Percentiles rank a stretch among this genome's conserved stretches.
Evolutionary conservation across 805 yeast genomes (phyloP).

Genomic region (Wickerhamiella spandovensis): DNA sequence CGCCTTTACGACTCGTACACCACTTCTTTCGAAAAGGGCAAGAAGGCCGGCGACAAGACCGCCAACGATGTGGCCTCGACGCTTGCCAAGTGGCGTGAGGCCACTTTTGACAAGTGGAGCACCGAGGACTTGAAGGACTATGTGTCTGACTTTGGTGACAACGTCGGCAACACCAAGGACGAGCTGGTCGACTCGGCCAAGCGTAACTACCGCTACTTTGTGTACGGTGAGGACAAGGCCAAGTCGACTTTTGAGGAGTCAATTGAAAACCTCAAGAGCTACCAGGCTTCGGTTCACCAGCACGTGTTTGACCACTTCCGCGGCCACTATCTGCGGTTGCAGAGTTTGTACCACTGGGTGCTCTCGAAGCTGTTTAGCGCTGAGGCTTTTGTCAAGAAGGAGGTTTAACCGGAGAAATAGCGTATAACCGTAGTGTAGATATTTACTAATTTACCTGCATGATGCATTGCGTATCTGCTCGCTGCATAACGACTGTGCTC

Average conservation of each 20-base stretch:
- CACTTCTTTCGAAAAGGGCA: conserved; percentile 31
- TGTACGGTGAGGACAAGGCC: conserved; percentile 4
- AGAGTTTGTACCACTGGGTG: background rate
- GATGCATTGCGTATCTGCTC: too few relatives aligned
- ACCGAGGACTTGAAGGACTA: conserved; percentile 42
- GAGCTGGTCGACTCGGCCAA: conserved; percentile 17
- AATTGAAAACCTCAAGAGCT: background rate
- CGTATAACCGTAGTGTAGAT: too few relatives aligned
- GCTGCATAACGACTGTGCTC: too few relatives aligned
- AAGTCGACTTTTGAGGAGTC: conserved; percentile 3
- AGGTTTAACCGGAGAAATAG: background rate
- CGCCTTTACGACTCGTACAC: conserved; percentile 34
- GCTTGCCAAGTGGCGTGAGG: conserved; percentile 28
- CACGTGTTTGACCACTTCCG: conserved; percentile 1
- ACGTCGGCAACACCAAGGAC: conserved; percentile 8
- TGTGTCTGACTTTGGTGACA: conserved; percentile 33
- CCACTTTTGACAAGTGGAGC: conserved; percentile 39
- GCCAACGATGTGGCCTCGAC: conserved; percentile 27
- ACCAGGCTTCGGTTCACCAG: background rate
- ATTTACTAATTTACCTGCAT: too few relatives aligned
- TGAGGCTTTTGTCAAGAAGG: background rate
- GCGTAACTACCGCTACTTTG: conserved; percentile 13
- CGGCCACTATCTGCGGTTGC: background rate
- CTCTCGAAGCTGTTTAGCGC: background rate
- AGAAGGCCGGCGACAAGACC: conserved; percentile 30